phyloP scores from a whole-genome alignment of 805 yeast genomes.

The Nakazawaea holstii region DNA sequence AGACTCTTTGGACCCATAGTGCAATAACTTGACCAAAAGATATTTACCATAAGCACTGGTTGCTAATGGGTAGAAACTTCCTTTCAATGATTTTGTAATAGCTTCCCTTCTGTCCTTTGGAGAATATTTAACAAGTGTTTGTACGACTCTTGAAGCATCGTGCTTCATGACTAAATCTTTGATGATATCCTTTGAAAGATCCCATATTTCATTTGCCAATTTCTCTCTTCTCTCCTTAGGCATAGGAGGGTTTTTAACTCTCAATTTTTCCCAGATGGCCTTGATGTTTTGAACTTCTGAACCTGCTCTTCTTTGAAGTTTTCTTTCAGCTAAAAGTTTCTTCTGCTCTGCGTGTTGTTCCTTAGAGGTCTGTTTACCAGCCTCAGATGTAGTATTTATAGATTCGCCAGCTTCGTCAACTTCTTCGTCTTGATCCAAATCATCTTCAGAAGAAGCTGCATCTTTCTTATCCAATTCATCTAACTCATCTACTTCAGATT shows the following conservation, averaged over 20 bases:
- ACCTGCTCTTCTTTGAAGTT: slow-evolving; percentile 84
- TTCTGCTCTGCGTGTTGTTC: slow-evolving; percentile 83
- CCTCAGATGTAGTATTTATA: slow-evolving; percentile 20
- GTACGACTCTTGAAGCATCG: slow-evolving; percentile 94
- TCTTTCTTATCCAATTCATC: slow-evolving; percentile 21
- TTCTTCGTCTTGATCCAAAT: slow-evolving; percentile 19
- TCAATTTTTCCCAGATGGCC: slow-evolving; percentile 82
- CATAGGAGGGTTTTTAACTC: slow-evolving; percentile 79
- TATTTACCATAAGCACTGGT: slow-evolving; percentile 94
- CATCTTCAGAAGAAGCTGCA: slow-evolving; percentile 21
- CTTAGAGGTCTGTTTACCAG: slow-evolving; percentile 44
- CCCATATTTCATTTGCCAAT: slow-evolving; percentile 82
- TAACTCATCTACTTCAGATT: slow-evolving; percentile 17
- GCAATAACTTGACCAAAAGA: slow-evolving; percentile 78
- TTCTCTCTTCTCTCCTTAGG: slow-evolving; percentile 73
- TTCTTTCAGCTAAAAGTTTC: slow-evolving; percentile 73
- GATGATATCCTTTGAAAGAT: slow-evolving; percentile 66
- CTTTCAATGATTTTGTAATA: slow-evolving; percentile 64
- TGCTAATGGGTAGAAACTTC: slow-evolving; percentile 75
- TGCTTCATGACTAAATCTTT: slow-evolving; percentile 88
- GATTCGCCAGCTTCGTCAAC: slow-evolving; percentile 23
- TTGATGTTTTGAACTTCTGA: slow-evolving; percentile 79
- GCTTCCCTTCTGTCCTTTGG: slow-evolving; percentile 71
- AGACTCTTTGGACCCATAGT: slow-evolving; percentile 83
- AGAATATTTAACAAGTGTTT: slow-evolving; percentile 84